Evolutionary conservation across 176 grass and related monocot species (phyloP), one percentile per base, ranked within the genome.

Genomic region (Carex pumila): DNA sequence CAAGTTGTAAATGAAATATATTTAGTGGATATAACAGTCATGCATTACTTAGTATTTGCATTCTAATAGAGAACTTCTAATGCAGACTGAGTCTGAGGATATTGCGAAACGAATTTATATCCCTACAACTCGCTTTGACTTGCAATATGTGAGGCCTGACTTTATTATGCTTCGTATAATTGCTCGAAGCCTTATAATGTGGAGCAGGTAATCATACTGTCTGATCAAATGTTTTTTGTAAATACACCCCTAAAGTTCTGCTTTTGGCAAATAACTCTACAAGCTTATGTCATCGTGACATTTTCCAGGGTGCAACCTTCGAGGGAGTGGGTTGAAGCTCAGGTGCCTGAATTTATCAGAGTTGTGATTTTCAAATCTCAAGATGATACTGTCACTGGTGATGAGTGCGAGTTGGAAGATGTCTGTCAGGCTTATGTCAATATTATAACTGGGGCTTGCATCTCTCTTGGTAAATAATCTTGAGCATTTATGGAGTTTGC

Each of bases 81-180:
- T 85, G 83, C 89, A 98, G 95, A 76, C 90, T 29, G 95, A 94
- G 85, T 92, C 90, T 41, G 90, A 98, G 72, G 95, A 91, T 85
- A 88, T 98, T 45, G 90, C 91, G 60, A 90, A 89, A 91, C 88
- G 87, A 84, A 91, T 98, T 75, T 83, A 69, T 82, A 86, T 92
- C 80, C 95, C 92, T 3, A 64, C 83, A 63, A 98, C 90, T 80
- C 85, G 90, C 84, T 98, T 92, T 62, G 89, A 98, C 88, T 85
- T 98, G 86, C 95, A 94, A 80, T 98, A 98, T 65, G 90, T 98
- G 74, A 91, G 95, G 81, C 95, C 95, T 84, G 95, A 98, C 72
- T 98, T 98, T 91, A 89, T 98, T 66, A 98, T 98, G 95, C 89
- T 98, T 79, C 92, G 90, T 65, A 86, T 94, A 71, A 91, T 98